Conservation (phyloP, 1,139 yeast species). For the Wickerhamiella infanticola region DNA sequence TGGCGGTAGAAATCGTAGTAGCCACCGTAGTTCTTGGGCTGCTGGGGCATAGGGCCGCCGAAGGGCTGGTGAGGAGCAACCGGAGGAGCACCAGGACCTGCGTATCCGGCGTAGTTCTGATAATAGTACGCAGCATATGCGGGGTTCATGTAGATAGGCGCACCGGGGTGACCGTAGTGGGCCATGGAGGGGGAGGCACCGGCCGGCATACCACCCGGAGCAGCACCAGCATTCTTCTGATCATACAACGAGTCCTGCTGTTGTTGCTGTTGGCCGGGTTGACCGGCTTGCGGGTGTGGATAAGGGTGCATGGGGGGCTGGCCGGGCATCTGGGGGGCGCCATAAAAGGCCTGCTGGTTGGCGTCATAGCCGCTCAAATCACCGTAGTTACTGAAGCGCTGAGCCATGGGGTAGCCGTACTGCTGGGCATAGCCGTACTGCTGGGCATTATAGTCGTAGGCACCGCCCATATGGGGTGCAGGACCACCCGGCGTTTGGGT, state of each 20-base stretch:
- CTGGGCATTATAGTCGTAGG: conserved; percentile 4
- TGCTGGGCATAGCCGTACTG: conserved; percentile 2
- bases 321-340: conserved; percentile 1
- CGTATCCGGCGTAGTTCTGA: conserved; percentile 16
- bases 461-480: conserved; percentile 14
- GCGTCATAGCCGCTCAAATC: conserved; percentile 1
- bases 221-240: neutral
- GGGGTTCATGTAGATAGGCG: conserved; percentile 19
- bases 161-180: conserved; percentile 3
- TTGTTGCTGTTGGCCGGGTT: neutral
- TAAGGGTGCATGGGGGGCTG: conserved; percentile 8
- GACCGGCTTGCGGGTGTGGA: conserved; percentile 4
- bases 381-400: neutral
- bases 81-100: conserved; percentile 10
- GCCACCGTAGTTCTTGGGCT: conserved; percentile 14
- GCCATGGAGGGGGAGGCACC: neutral
- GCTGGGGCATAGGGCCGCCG: conserved; percentile 9
- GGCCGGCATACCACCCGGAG: conserved; percentile 1
- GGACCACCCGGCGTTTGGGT: conserved; percentile 19
- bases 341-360: neutral
- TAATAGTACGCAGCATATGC: conserved; percentile 21
- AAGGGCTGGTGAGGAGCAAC: conserved; percentile 17
- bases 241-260: conserved; percentile 1
- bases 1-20: conserved; percentile 17
- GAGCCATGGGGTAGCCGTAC: conserved; percentile 3